Conservation (phyloP, 2,329 filamentous ascomycete species). For the Alternaria sp. region DNA sequence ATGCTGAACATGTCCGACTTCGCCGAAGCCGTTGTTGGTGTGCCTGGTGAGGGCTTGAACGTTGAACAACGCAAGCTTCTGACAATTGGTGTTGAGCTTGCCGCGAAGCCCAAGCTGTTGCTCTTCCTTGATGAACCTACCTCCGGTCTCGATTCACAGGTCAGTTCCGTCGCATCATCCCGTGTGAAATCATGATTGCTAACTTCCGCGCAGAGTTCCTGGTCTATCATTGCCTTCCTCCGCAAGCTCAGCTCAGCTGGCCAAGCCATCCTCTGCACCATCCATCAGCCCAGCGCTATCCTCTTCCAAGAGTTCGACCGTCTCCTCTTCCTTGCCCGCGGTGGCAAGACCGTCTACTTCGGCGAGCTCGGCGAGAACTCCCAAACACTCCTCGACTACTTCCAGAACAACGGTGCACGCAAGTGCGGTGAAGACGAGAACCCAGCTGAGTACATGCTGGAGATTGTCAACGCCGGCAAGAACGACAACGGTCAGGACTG, state of each 20-base stretch:
- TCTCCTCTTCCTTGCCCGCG: conserved; percentile 52
- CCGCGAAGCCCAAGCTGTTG: conserved; percentile 68
- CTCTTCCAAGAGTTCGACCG: conserved; percentile 56
- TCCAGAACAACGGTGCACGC: conserved; percentile 68
- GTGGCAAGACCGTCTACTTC: conserved; percentile 56
- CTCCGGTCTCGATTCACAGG: conserved; percentile 65
- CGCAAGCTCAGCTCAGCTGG: conserved; percentile 63
- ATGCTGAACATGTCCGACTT: conserved; percentile 73
- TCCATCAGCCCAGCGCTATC: conserved; percentile 55
- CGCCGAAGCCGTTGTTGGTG: conserved; percentile 69
- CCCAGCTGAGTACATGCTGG: conserved; percentile 79
- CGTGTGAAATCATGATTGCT: neutral
- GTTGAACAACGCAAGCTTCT: conserved; percentile 74
- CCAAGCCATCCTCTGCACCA: conserved; percentile 56
- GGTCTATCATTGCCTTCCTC: conserved; percentile 68
- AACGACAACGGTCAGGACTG: conserved; percentile 45
- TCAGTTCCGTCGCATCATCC: conserved; percentile 1
- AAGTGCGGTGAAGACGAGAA: conserved; percentile 68
- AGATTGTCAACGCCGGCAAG: conserved; percentile 48
- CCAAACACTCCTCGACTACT: conserved; percentile 55
- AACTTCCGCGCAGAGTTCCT: conserved; percentile 55
- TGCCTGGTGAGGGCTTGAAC: conserved; percentile 67
- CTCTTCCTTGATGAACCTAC: conserved; percentile 68
- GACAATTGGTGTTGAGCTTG: conserved; percentile 75
- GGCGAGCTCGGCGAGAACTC: conserved; percentile 55